These are phyloP conservation scores for Ramularia collo-cygni DNA, from an alignment of 2,329 filamentous ascomycete species.

Conservation along the genomic window DNA sequence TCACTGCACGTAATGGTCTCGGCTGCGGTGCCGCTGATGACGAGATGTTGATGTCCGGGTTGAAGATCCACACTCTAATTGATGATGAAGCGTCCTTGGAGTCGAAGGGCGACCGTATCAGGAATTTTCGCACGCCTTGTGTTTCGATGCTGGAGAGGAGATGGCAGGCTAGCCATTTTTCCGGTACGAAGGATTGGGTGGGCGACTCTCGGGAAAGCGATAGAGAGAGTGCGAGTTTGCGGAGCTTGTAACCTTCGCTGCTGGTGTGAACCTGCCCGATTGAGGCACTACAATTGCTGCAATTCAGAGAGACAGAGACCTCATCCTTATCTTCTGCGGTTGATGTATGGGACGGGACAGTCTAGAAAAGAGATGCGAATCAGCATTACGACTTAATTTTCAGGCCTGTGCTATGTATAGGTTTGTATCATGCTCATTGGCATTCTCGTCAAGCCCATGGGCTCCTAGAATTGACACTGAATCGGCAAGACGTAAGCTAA, in stretches of 20 bases:
- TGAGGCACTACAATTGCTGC: constrained; percentile 32
- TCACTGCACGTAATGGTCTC: constrained; percentile 47
- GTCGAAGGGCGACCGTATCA: constrained; percentile 46
- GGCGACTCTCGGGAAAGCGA: constrained; percentile 4
- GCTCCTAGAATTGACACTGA: constrained; percentile 26
- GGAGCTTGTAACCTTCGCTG: constrained; percentile 36
- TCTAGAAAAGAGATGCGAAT: too few relatives aligned
- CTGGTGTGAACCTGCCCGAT: constrained; percentile 37
- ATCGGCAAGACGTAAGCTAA: constrained; percentile 22
- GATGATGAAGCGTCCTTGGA: background rate
- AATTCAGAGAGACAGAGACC: constrained; percentile 17
- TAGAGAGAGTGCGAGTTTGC: constrained; percentile 24
- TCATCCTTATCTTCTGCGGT: too few relatives aligned
- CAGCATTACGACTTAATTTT: constrained; percentile 6
- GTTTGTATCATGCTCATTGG: constrained; percentile 28
- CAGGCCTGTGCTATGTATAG: background rate
- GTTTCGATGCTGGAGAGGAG: constrained; percentile 51
- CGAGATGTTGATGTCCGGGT: constrained; percentile 52
- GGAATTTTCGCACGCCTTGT: constrained; percentile 50
- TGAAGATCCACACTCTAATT: constrained; percentile 51
- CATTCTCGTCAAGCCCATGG: constrained; percentile 26
- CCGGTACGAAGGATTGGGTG: constrained; percentile 9
- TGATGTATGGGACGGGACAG: too few relatives aligned
- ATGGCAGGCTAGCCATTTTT: constrained; percentile 48
- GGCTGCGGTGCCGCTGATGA: constrained; percentile 30